Base-by-base conservation (phyloP, 2,329 filamentous ascomycete species). In the Aspergillus proliferans region DNA sequence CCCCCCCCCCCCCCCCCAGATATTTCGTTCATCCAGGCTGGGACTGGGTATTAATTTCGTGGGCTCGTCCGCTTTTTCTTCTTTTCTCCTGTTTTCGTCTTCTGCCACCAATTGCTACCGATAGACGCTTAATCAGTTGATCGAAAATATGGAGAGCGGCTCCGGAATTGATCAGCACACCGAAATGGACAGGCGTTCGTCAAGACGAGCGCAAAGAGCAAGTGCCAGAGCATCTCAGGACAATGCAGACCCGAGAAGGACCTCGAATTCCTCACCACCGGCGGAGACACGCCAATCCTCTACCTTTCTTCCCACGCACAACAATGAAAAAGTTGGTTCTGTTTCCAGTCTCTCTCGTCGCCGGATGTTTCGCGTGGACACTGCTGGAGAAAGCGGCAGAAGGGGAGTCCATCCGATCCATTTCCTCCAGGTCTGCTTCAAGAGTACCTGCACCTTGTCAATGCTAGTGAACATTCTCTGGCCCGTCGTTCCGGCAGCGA, bases 401-500 rank as follows among this genome's bases (percentile, higher is more conserved):
- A 71, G 64, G 4, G 85, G 86, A 42, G 65, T 90, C 52, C 76
- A 88, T 57, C 83, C 83, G 0, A 47, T 77, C 40, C 76, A 81
- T 47, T 87, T 88, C 62, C 57, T 87, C 28, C 73, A 69, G 54
- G 84, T 89, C 47, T 78, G 77, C 63, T 84, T 81, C 69, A 73
- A 69, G 45, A 87, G 85, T 41, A 81, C 81, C 26, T 85, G 81
- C 61, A 77, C 72, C 26, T 71, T 82, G 10, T 88, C 85, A 7
- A 78, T 78, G 63, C 63, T 76, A 45, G 83, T 86, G 60, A 89
- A 89, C 62, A 59, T 87, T 22, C 76, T 90, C 33, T 90, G 86
- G 86, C 86, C 86, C 4, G 75, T 87, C 52, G 86, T 89, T 2
- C 85, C 86, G 6, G 81, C 80, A 26, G 86, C 85, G 15, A 82